These are phyloP conservation scores for Dichotomocladium elegans DNA, from an alignment of 371 early-diverging fungal species.

Conservation along the genomic window DNA sequence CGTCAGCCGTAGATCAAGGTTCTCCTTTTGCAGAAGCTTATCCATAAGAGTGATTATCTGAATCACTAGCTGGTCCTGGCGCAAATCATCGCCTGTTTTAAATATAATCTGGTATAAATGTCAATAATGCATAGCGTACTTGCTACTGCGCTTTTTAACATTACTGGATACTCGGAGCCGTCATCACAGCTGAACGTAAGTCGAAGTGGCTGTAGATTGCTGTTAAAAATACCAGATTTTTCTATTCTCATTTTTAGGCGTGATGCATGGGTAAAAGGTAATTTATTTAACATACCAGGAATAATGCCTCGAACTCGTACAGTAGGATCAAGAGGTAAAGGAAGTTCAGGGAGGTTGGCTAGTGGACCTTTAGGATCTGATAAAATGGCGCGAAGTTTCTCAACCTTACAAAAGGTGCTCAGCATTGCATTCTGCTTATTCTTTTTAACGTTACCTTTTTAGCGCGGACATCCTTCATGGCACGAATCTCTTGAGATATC, in stretches of 20 bases:
- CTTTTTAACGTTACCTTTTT: conserved; percentile 62
- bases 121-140: no score
- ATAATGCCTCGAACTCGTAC: conserved; percentile 82
- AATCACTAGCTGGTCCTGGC: conserved; percentile 97
- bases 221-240: conserved; percentile 86
- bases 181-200: conserved; percentile 80
- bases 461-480: conserved; percentile 74
- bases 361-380: conserved; percentile 81
- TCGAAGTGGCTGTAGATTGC: conserved; percentile 81
- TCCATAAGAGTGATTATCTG: conserved; percentile 97
- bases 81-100: conserved; percentile 94
- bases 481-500: conserved; percentile 68
- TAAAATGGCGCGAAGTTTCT: conserved; percentile 67
- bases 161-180: conserved; percentile 72
- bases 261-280: background rate
- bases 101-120: conserved; percentile 85
- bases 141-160: no score
- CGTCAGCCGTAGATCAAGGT: conserved; percentile 87
- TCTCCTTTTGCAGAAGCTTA: conserved; percentile 86
- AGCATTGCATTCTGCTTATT: background rate
- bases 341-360: conserved; percentile 70
- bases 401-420: conserved; percentile 53
- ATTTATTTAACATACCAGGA: conserved; percentile 47
- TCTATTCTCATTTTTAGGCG: conserved; percentile 33
- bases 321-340: conserved; percentile 85